A percentile compares a stretch with the other conserved stretches of the same genome.
Conservation (phyloP, 306 rosid species). For the Sechiopsis laciniata region DNA sequence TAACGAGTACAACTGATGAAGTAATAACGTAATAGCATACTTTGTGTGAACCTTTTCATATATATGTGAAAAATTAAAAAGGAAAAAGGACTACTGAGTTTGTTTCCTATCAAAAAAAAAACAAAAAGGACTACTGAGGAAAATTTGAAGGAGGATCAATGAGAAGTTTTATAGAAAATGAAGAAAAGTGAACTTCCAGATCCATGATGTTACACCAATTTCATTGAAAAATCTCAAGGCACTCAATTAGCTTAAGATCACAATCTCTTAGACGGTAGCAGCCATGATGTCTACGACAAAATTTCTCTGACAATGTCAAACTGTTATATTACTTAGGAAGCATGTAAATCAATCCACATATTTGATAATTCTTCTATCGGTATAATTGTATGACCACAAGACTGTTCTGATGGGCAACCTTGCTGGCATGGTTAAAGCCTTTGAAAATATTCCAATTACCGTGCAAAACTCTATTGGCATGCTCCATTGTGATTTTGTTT, state of each 20-base stretch:
- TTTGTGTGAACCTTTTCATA: not conserved
- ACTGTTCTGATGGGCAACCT: not conserved
- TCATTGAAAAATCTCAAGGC: not conserved
- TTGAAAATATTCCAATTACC: not conserved
- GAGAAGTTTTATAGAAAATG: not conserved
- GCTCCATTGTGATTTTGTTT: not conserved
- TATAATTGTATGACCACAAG: not conserved
- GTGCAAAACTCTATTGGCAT: not conserved
- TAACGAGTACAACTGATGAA: not conserved
- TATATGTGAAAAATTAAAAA: not conserved
- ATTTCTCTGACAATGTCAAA: not conserved
- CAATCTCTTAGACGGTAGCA: not conserved
- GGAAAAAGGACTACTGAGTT: not conserved
- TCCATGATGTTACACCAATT: not conserved
- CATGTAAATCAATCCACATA: not conserved
- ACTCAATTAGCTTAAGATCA: not conserved
- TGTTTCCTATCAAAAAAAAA: no score
- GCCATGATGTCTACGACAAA: not conserved
- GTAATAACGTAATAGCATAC: not conserved
- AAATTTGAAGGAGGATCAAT: not conserved
- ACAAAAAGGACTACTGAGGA: not conserved
- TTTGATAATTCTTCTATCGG: not conserved
- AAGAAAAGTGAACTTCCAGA: conserved; percentile 8
- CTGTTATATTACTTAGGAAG: not conserved
- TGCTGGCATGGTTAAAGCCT: not conserved